Evolutionary conservation across 495 filamentous ascomycete species (phyloP), one percentile per base, ranked within the genome.

Genomic region (Penicillium samsonianum): DNA sequence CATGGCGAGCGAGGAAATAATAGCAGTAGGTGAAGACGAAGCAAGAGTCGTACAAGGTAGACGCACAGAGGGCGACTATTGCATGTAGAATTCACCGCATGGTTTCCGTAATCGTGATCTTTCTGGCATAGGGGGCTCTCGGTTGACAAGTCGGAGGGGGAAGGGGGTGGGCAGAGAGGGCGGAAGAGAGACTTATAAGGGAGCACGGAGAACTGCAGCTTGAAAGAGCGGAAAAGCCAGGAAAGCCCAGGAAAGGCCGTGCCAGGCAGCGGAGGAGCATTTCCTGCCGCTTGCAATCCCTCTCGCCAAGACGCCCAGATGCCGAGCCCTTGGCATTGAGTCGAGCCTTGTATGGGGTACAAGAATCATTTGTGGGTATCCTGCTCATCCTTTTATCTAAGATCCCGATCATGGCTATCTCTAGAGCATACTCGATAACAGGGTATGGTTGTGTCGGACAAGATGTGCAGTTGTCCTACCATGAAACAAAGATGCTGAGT

Each of bases 301-400:
- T 61, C 63, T 62, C 67, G 74, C 74, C 74, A 77, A 77, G 74
- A 56, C 65, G 74, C 74, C 72, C 68, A 75, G 74, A 64, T 71
- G 73, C 74, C 73, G 71, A 76, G 73, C 63, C 65, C 74, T 77
- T 74, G 73, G 74, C 71, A 70, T 70, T 31, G 50, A 67, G 53
- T 41, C 44, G 48, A 58, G 57, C 33, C 35, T 42, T 49, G 52
- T 35, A 44, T 28, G 43, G 52, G 17, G 50, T 50, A 62, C 53
- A 53, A 56, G 44, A 22, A 30, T 42, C 40, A 35, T n/a, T 26
- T 38, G 35, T 38, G 46, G 42, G 20, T n/a, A 57, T 22, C 31
- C 35, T 56, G 44, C n/a, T 11, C 25, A 54, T 47, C 20, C 41
- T 35, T 37, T 55, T 47, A 35, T 47, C n/a, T 33, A 19, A 45